Evolutionary conservation across 2,329 filamentous ascomycete species (phyloP).

Genomic region (Colletotrichum cuscutae): DNA sequence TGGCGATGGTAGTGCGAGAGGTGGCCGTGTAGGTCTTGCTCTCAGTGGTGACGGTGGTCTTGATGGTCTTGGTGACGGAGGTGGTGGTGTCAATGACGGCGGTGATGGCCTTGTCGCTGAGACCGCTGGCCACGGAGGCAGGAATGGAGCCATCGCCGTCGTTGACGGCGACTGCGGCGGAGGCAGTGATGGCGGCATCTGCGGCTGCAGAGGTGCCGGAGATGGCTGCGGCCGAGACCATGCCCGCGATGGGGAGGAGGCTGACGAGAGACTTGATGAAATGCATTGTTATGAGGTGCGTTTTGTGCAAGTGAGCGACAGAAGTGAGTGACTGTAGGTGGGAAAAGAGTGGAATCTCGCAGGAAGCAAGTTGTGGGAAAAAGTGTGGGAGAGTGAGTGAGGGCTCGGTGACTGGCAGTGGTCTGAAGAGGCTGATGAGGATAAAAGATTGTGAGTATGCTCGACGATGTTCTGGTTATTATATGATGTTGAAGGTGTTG

Average conservation of each 20-base stretch:
- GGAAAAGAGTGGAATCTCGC: constrained; percentile 1
- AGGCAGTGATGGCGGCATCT: background rate
- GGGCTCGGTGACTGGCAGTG: background rate
- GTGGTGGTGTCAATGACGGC: constrained; percentile 38
- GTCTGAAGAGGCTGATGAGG: constrained; percentile 3
- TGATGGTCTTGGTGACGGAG: background rate
- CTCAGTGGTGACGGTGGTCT: constrained; percentile 7
- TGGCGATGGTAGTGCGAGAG: constrained; percentile 5
- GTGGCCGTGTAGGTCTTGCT: constrained; percentile 4
- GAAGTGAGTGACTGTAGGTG: background rate
- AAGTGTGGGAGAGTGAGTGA: background rate
- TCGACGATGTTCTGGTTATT: background rate
- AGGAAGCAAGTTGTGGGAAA: background rate
- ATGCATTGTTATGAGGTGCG: background rate
- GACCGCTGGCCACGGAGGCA: background rate
- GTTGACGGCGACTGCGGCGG: background rate
- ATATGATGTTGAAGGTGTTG: background rate
- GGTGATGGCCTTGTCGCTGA: background rate
- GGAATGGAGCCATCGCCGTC: background rate
- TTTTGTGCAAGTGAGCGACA: background rate
- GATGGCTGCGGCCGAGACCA: background rate
- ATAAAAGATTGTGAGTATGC: background rate
- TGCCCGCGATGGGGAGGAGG: background rate
- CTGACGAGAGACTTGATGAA: constrained; percentile 2
- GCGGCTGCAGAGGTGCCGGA: background rate